Percentiles rank a stretch among this genome's conserved stretches.
These are phyloP conservation scores for Acanthamoeba healyi DNA, from an alignment of 208 protist genomes.

Conservation along the genomic window DNA sequence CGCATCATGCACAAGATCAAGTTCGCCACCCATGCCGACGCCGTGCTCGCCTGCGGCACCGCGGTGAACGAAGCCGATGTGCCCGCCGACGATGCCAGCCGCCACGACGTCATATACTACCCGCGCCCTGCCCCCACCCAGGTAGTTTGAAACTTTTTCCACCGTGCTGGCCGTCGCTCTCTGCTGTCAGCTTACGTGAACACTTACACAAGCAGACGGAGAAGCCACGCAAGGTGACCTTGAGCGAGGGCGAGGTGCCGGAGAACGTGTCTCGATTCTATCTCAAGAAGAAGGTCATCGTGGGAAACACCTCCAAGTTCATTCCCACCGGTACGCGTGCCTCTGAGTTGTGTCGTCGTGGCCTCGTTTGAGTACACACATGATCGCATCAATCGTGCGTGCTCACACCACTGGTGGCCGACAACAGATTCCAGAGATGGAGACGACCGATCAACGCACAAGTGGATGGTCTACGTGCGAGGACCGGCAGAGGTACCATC, in stretches of 20 bases:
- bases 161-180: too few species aligned
- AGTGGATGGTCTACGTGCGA: slow-evolving; percentile 68
- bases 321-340: neutral
- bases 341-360: too few species aligned
- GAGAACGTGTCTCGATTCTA: slow-evolving; percentile 57
- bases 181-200: too few species aligned
- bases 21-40: slow-evolving; percentile 59
- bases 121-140: neutral
- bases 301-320: slow-evolving; percentile 68
- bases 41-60: neutral
- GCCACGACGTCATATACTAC: neutral
- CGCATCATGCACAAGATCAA: slow-evolving; percentile 59
- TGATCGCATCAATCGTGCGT: too few species aligned
- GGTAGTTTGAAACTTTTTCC: too few species aligned
- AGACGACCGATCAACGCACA: slow-evolving; percentile 57
- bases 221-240: too few species aligned
- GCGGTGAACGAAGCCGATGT: slow-evolving; percentile 9
- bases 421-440: slow-evolving; percentile 51
- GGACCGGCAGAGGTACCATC: slow-evolving; percentile 33
- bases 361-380: too few species aligned
- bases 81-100: slow-evolving; percentile 8
- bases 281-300: slow-evolving; percentile 64
- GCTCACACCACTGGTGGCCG: too few species aligned
- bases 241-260: neutral
- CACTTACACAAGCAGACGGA: too few species aligned